Conservation (phyloP, 768 basidiomycete genomes). For the Termitomyces sp. region DNA sequence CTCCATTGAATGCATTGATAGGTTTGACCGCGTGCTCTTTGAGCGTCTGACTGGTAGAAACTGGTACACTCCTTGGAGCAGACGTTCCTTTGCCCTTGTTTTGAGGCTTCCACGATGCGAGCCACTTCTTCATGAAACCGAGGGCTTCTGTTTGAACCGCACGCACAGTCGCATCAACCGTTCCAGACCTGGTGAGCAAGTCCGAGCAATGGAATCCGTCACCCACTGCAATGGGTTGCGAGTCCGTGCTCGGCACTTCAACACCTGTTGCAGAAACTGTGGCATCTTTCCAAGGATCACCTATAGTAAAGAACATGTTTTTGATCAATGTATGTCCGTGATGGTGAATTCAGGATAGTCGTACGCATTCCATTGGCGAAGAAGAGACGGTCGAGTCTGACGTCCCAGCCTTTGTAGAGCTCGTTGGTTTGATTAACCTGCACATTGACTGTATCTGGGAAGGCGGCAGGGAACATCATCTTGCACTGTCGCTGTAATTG, state of each 20-base stretch:
- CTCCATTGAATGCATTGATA: background rate
- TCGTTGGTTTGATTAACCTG: conserved; percentile 41
- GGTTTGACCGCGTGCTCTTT: background rate
- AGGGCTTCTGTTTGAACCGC: conserved; percentile 54
- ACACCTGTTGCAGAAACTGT: conserved; percentile 59
- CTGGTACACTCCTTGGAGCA: background rate
- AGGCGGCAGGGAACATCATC: conserved; percentile 60
- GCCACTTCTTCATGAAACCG: conserved; percentile 54
- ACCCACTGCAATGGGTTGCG: conserved; percentile 53
- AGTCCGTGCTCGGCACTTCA: conserved; percentile 40
- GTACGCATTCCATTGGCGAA: conserved; percentile 67
- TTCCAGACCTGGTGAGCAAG: conserved; percentile 36
- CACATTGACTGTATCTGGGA: conserved; percentile 43
- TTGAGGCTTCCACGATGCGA: conserved; percentile 27
- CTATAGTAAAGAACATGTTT: conserved; percentile 27
- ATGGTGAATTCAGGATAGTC: conserved; percentile 20
- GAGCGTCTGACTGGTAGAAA: background rate
- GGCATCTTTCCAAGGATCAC: conserved; percentile 71
- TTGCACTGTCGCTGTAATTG: conserved; percentile 58
- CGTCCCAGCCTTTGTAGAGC: conserved; percentile 61
- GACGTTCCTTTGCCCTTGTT: background rate
- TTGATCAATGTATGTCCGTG: background rate
- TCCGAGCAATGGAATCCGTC: conserved; percentile 74
- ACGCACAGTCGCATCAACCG: conserved; percentile 47
- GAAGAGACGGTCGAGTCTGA: conserved; percentile 54